Evolutionary conservation across 352 stramenopile genomes (phyloP), one percentile per base, ranked within the genome.

Genomic region (Globisporangium recalcitrans): DNA sequence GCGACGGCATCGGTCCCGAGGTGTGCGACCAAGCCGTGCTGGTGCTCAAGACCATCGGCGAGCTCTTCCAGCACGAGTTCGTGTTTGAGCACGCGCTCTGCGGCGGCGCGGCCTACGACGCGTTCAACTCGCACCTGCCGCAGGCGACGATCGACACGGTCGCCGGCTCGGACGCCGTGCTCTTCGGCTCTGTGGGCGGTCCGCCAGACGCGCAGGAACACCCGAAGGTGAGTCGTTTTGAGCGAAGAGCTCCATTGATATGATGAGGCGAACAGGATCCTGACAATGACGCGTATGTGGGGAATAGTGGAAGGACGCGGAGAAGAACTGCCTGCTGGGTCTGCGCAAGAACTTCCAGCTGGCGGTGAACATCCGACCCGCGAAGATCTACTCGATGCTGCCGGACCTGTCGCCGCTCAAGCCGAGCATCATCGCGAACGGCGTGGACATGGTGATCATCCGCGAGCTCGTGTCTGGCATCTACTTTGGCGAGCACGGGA

Each of bases 1-100:
- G 97, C 60, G 97, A 99, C 80, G 97, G 97, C 60, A 99, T 99
- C 73, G 97, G 97, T n/a, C 97, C 97, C 8, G 97, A 99, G 79
- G 98, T 99, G 40, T 98, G 96, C 60, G 75, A 70, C 21, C 91
- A 98, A 58, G 97, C 95, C 34, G 93, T 98, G 60, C 77, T 86
- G 13, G 96, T 97, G 32, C 78, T 99, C 11, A 62, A 82, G 58
- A 87, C 91, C 4, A 72, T 97, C 8, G 87, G 77, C 26, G 73
- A 72, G 59, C 80, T 96, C 52, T 95, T 74, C 62, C 74, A 85
- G 52, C 97, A 98, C 67, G 68, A 96, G 65, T 96, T 99, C 46
- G 72, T 96, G 40, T 97, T 98, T 64, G 87, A 90, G 55, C 81
- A 98, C 63, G 96, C 93, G 32, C 82, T 99, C 13, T 98, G 98